Evolutionary conservation across 805 yeast genomes (phyloP), one percentile per base, ranked within the genome.

Genomic region (Phaffomyces thermotolerans): DNA sequence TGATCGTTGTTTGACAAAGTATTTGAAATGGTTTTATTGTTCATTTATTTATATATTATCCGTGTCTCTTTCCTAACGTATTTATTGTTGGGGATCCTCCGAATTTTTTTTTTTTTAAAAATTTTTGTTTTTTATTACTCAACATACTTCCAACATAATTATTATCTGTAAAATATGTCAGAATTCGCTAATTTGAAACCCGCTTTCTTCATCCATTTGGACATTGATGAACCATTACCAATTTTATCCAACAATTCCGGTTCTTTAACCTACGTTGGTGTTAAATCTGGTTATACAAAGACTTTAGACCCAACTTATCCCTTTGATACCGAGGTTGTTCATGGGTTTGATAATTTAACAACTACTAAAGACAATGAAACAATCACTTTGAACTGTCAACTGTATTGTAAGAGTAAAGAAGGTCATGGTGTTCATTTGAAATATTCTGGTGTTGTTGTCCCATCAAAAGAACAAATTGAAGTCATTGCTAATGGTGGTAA

Each of bases 271-370:
- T 52, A 48, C 2, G 72, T 69, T 20, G 46, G 44, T 25, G 51
- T 69, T 34, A 56, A 34, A 2, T 60, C 62, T 14, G 75, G 75
- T 12, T 62, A 56, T 44, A 54, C 66, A 18, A 63, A 62, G 48
- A 59, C 74, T 7, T 34, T 68, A 13, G 71, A 68, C 49, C 50
- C 59, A 12, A 35, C 39, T 2, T 60, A 48, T 38, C 72, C 73
- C 32, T 67, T 72, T 40, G 71, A 72, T 40, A 62, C 66, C 18
- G 51, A 46, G 9, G 54, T 72, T 43, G 36, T 23, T 2, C 39
- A 42, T 15, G 84, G 84, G 6, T 59, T 60, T 46, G 85, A 79
- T 49, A 75, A 75, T 41, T 63, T 79, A 52, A 52, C 47, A 13
- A 65, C 68, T 6, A 52, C 66, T 18, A 37, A 47, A 4, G 52